phyloP scores from a whole-genome alignment of 163 green algal genomes.

The Scenedesmus sp. region DNA sequence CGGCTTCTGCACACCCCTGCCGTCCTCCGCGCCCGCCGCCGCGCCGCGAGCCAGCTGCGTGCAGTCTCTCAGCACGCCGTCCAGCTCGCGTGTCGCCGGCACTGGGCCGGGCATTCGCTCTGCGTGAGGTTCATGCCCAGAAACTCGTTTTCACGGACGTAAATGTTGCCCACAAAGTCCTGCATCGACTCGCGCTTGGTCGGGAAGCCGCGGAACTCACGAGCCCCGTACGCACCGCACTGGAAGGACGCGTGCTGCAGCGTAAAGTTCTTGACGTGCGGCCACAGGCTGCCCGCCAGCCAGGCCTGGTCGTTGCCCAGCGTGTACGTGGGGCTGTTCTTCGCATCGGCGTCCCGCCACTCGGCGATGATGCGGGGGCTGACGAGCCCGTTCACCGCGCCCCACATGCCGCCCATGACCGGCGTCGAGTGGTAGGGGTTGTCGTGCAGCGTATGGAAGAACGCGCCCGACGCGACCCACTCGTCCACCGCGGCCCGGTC shows the following conservation, averaged over 20 bases:
- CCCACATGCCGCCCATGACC: constrained; percentile 2
- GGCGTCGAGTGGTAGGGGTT: constrained; percentile 2
- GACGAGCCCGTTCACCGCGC: neutral
- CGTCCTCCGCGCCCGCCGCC: too few relatives aligned
- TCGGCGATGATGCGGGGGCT: neutral
- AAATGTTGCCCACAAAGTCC: constrained; percentile 18
- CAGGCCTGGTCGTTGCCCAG: neutral
- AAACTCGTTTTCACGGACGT: neutral
- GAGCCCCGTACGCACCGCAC: neutral
- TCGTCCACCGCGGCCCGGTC: constrained; percentile 1
- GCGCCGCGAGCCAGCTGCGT: too few relatives aligned
- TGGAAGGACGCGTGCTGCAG: constrained; percentile 1
- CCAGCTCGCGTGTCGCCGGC: neutral
- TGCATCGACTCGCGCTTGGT: neutral
- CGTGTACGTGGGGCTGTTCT: neutral
- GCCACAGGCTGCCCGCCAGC: neutral
- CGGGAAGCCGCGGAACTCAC: constrained; percentile 1
- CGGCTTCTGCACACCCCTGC: too few relatives aligned
- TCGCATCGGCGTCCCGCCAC: neutral
- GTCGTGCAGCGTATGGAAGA: constrained; percentile 9
- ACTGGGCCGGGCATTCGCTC: neutral
- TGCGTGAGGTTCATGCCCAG: neutral
- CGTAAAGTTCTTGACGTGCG: neutral
- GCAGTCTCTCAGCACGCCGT: neutral
- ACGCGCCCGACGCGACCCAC: neutral